Evolutionary conservation across 176 grass and related monocot species (phyloP), one percentile per base, ranked within the genome.

Genomic region (Saccharum spontaneum): DNA sequence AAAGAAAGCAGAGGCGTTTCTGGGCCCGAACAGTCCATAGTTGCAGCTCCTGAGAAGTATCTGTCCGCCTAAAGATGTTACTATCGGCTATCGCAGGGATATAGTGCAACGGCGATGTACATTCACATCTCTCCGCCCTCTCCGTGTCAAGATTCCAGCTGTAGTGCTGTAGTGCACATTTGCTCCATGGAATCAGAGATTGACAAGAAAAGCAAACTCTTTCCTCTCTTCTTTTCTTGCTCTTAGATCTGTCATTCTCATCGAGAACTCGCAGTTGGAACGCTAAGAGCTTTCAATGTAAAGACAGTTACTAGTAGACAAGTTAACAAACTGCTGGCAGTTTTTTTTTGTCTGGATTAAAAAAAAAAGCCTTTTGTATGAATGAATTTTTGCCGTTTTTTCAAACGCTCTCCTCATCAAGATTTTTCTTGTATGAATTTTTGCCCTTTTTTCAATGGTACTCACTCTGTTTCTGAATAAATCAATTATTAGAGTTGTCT

Each of bases 231-330:
- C 48, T 30, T 76, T 46, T 43, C 52, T 63, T 46, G 34, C 41
- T 80, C 76, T 76, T 76, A 71, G 63, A 76, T 33, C 3, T 72
- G 81, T 87, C 85, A 46, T 76, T 76, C 70, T 87, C 85, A 84
- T 44, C 63, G 33, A 71, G 65, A 81, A 80, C 40, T 17, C 61
- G 49, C 62, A 45, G 85, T 71, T 84, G 63, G 23, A 70, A 34
- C 61, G 7, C n/a, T 80, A 57, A n/a, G 71, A 59, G 55, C 22
- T 60, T 74, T 78, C 14, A 13, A 17, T 39, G 23, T 48, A 60
- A 87, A 87, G 67, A 45, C 48, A 83, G 80, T 75, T 87, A 79
- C 41, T 90, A 74, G 37, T 1, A 60, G n/a, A 74, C 50, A 12
- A 40, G 73, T 74, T 83, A 79, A 68, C 48, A 28, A 1, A 14